Base-by-base conservation (phyloP, 768 basidiomycete species). In the Boletales sp. region DNA sequence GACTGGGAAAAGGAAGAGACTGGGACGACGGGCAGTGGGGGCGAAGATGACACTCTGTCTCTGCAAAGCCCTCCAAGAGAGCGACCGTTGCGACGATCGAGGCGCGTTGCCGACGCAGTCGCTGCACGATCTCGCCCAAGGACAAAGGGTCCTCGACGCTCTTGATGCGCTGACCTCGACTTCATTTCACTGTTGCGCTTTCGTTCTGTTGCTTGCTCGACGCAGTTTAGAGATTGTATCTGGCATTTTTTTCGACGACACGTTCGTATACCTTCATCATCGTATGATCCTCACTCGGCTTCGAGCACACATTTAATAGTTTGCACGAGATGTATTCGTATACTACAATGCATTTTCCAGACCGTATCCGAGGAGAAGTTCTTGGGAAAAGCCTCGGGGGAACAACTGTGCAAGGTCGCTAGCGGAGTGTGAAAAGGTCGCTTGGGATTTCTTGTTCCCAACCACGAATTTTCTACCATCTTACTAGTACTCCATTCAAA, bases 71-170 rank as follows among this genome's bases (percentile, higher is more conserved):
- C 17, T 18, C 37, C 50, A 13, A 41, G 41, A 39, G 60, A 58
- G 19, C 53, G 44, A 18, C 59, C 59, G 21, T 33, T 56, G 40
- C 60, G 60, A 28, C 74, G 85, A 51, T 89, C 87, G 53, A 85
- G 82, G 69, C 73, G 87, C 41, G 85, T 87, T 18, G 84, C 84
- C 30, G 74, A 80, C 50, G 79, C 81, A 15, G 70, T 74, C 39
- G 77, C 77, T 41, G 76, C 77, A 8, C 74, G 78, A 38, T 68
- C 76, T 31, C 75, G 75, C 35, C 59, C 57, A 15, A 61, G 62
- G 45, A 58, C 43, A 11, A 68, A 58, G 37, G 61, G 68, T 14
- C 54, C 53, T 40, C 54, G 61, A 42, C 62, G 66, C 41, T 45
- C 64, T 35, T 68, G 56, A 70, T 44, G 17, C 31, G 30, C 19